phyloP scores from a whole-genome alignment of 2,329 filamentous ascomycete species.

The Penicillium sp. region DNA sequence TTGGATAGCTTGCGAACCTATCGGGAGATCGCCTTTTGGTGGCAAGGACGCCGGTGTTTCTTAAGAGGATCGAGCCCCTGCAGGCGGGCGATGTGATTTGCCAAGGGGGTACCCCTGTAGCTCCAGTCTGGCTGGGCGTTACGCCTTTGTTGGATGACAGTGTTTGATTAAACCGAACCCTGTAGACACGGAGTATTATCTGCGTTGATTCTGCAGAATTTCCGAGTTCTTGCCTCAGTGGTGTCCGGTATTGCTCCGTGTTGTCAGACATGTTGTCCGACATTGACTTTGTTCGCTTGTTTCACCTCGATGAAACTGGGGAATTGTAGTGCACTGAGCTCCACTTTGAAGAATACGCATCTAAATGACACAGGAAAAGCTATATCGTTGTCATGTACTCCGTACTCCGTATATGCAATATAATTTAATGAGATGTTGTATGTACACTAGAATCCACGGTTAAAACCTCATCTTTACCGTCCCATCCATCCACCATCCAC shows the following conservation, averaged over 20 bases:
- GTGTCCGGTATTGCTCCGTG: too few relatives aligned
- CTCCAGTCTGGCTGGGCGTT: slow-evolving; percentile 13
- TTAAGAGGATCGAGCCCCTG: slow-evolving; percentile 7
- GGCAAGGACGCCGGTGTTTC: slow-evolving; percentile 17
- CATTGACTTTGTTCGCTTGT: too few relatives aligned
- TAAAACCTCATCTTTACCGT: slow-evolving; percentile 49
- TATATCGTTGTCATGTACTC: too few relatives aligned
- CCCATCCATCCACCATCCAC: slow-evolving; percentile 96
- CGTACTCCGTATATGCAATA: neutral
- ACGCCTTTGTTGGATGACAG: slow-evolving; percentile 14
- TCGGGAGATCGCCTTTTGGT: slow-evolving; percentile 11
- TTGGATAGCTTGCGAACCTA: slow-evolving; percentile 8
- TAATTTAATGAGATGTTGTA: neutral
- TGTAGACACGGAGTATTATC: too few relatives aligned
- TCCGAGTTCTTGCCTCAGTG: too few relatives aligned
- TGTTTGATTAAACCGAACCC: neutral
- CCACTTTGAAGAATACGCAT: too few relatives aligned
- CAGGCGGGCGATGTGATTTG: slow-evolving; percentile 12
- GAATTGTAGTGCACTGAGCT: slow-evolving; percentile 2
- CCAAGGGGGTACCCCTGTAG: slow-evolving; percentile 11
- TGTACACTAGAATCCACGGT: slow-evolving; percentile 1
- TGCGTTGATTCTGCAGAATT: too few relatives aligned
- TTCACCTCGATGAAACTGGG: neutral
- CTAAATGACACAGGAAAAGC: too few relatives aligned
- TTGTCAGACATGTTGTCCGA: too few relatives aligned